These are phyloP conservation scores for Nigrospora oryzae DNA, from an alignment of 2,329 filamentous ascomycete genomes.

Conservation along the genomic window DNA sequence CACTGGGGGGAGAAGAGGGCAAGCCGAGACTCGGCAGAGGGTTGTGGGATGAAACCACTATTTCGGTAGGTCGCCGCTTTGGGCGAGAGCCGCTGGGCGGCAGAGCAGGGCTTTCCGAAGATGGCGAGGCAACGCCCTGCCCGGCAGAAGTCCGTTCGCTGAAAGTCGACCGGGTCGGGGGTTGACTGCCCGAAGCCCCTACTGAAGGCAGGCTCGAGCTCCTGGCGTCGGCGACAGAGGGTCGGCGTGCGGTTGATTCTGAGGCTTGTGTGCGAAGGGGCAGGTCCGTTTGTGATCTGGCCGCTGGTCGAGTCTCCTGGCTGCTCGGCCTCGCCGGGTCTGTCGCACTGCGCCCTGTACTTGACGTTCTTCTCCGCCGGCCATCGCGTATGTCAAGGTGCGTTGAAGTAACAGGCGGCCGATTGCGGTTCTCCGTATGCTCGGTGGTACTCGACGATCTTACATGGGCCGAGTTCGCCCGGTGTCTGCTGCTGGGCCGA, in stretches of 20 bases:
- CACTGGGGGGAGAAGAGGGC: constrained; percentile 15
- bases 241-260: constrained; percentile 27
- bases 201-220: constrained; percentile 27
- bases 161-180: constrained; percentile 3
- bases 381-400: constrained; percentile 40
- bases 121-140: constrained; percentile 7
- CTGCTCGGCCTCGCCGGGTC: constrained; percentile 33
- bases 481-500: constrained; percentile 16
- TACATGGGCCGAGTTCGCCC: constrained; percentile 19
- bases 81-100: constrained; percentile 9
- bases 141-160: constrained; percentile 20
- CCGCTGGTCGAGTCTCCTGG: constrained; percentile 38
- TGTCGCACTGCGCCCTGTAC: constrained; percentile 46
- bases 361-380: constrained; percentile 41
- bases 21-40: constrained; percentile 21
- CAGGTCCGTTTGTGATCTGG: constrained; percentile 60
- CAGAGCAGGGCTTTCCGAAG: constrained; percentile 10
- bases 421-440: constrained; percentile 38
- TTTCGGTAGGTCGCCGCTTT: constrained; percentile 27
- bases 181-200: constrained; percentile 8
- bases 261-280: constrained; percentile 30
- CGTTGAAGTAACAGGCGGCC: constrained; percentile 39
- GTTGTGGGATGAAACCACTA: constrained; percentile 25
- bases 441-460: constrained; percentile 29
- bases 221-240: constrained; percentile 31